Conservation (phyloP, 208 protist species). For the Trypanosomatidae sp. region DNA sequence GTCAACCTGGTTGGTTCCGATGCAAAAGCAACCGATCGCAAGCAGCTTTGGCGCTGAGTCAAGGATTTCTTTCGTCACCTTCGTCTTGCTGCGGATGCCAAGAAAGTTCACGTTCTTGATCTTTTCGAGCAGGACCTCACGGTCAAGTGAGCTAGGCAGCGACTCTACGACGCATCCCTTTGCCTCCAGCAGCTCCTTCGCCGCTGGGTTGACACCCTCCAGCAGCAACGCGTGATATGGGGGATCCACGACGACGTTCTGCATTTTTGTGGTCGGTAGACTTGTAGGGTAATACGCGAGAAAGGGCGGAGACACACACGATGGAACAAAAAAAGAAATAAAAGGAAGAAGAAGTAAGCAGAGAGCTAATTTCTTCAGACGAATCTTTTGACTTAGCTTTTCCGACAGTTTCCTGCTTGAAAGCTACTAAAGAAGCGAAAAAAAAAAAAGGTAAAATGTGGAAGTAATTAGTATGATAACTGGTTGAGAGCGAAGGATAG, state of each 20-base stretch:
- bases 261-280: constrained; percentile 7
- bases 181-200: constrained; percentile 72
- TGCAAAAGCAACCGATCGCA: constrained; percentile 95
- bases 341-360: too few species aligned
- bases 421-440: too few species aligned
- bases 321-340: too few species aligned
- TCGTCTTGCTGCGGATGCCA: constrained; percentile 93
- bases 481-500: too few species aligned
- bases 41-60: constrained; percentile 72
- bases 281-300: too few species aligned
- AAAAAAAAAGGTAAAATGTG: too few species aligned
- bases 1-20: constrained; percentile 95
- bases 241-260: constrained; percentile 33
- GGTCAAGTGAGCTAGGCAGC: constrained; percentile 46
- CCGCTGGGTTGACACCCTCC: constrained; percentile 81
- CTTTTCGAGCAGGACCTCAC: constrained; percentile 77
- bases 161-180: constrained; percentile 83
- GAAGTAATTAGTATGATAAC: too few species aligned
- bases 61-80: constrained; percentile 74
- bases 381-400: too few species aligned
- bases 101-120: constrained; percentile 88
- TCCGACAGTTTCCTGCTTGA: too few species aligned
- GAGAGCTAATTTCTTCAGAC: too few species aligned
- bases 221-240: constrained; percentile 76
- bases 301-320: too few species aligned